Evolutionary conservation across 140 eudicot species (phyloP).

Genomic region (Stevia rebaudiana): DNA sequence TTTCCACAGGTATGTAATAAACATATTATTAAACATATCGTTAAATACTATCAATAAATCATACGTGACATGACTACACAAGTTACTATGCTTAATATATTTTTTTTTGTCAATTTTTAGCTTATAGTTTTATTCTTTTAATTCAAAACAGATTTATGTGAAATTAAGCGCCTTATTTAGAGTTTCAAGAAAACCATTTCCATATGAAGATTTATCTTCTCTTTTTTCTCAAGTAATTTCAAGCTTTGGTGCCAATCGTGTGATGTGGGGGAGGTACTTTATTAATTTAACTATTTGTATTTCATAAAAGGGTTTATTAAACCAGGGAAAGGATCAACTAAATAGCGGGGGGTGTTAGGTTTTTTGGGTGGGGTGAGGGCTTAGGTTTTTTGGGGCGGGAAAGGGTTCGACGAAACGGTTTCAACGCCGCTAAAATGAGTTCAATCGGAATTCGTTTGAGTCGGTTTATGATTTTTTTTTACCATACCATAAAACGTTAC

Average conservation of each 20-base stretch:
- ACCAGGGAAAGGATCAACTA: no score
- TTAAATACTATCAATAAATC: background rate
- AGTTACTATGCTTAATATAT: background rate
- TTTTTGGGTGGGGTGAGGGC: no score
- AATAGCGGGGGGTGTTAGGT: no score
- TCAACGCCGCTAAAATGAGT: no score
- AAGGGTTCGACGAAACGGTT: no score
- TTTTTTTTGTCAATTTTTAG: background rate
- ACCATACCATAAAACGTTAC: background rate
- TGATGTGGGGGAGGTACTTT: slow-evolving; percentile 99
- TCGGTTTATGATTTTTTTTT: no score
- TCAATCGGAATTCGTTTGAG: no score
- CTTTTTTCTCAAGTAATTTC: slow-evolving; percentile 53
- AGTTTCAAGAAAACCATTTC: slow-evolving; percentile 63
- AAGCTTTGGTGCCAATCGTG: slow-evolving; percentile 71
- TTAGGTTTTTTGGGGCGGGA: no score
- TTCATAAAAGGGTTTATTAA: background rate
- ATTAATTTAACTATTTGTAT: slow-evolving; percentile 21
- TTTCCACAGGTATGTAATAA: slow-evolving; percentile 55
- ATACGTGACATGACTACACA: background rate
- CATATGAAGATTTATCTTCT: slow-evolving; percentile 56
- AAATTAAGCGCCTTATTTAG: slow-evolving; percentile 77
- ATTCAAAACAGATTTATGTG: slow-evolving; percentile 55
- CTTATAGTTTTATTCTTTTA: background rate
- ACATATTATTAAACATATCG: background rate